These are phyloP conservation scores for Cercospora sesami DNA, from an alignment of 2,329 filamentous ascomycete species.

Conservation along the genomic window DNA sequence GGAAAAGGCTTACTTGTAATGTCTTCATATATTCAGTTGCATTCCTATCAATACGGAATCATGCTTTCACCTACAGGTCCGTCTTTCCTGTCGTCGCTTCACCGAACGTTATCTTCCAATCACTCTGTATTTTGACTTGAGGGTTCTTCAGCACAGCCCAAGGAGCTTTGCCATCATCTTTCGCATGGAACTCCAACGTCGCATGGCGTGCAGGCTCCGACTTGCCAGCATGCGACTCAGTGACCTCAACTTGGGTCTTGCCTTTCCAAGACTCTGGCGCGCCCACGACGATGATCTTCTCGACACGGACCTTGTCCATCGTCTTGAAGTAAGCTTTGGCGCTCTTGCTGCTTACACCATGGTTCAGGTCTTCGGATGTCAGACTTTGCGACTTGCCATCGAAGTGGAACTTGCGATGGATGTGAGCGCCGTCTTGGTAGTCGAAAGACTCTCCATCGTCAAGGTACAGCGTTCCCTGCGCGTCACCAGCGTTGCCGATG, in stretches of 20 bases:
- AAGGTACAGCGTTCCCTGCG: slow-evolving; percentile 80
- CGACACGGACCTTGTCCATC: slow-evolving; percentile 75
- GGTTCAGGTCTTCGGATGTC: slow-evolving; percentile 63
- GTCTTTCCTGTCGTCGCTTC: not conserved
- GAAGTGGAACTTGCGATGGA: slow-evolving; percentile 78
- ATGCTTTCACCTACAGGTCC: not conserved
- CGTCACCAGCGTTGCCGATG: slow-evolving; percentile 66
- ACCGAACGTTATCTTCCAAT: slow-evolving; percentile 63
- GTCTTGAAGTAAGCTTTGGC: slow-evolving; percentile 73
- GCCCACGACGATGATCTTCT: slow-evolving; percentile 81
- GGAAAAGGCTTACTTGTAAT: too few relatives aligned
- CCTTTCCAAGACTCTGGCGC: slow-evolving; percentile 71
- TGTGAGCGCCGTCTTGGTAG: slow-evolving; percentile 79
- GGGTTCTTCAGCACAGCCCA: slow-evolving; percentile 67
- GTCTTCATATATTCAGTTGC: not conserved
- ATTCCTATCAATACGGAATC: not conserved
- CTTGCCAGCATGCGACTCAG: slow-evolving; percentile 58
- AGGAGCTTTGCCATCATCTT: slow-evolving; percentile 55
- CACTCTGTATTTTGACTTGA: slow-evolving; percentile 59
- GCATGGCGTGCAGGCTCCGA: slow-evolving; percentile 47
- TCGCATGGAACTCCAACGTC: slow-evolving; percentile 60
- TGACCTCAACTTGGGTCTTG: slow-evolving; percentile 62
- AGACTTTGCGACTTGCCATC: slow-evolving; percentile 57
- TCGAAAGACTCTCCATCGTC: slow-evolving; percentile 95
- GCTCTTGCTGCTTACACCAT: slow-evolving; percentile 57